Conservation (phyloP, 345 rosid genomes). For the Zanthoxylum bungeanum region DNA sequence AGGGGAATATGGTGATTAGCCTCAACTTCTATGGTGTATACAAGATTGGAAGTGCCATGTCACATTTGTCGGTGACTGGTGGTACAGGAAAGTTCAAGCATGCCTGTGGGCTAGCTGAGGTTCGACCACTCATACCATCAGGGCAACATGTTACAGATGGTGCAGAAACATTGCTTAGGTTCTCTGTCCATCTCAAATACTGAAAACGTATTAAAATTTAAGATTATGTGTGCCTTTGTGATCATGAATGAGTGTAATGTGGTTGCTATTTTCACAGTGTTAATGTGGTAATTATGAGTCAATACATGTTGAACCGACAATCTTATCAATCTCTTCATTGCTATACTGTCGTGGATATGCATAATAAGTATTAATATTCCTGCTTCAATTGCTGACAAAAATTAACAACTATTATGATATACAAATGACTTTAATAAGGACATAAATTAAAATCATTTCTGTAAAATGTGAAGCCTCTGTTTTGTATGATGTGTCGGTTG, state of each 20-base stretch:
- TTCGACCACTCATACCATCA: constrained; percentile 61
- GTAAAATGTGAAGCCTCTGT: neutral
- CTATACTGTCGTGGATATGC: neutral
- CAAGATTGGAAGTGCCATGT: constrained; percentile 66
- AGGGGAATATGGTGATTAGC: constrained; percentile 83
- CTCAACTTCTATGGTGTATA: constrained; percentile 84
- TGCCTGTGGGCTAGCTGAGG: constrained; percentile 61
- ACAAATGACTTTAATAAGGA: neutral
- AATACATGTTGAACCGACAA: neutral
- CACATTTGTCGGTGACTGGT: constrained; percentile 73
- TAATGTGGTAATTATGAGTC: neutral
- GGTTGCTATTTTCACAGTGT: neutral
- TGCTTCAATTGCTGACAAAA: neutral
- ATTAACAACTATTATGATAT: neutral
- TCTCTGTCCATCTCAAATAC: constrained; percentile 62
- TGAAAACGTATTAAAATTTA: constrained; percentile 13
- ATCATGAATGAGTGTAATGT: neutral
- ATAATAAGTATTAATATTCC: neutral
- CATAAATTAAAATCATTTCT: no score
- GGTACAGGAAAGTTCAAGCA: constrained; percentile 86
- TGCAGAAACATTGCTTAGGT: constrained; percentile 64
- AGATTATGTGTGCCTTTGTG: constrained; percentile 11
- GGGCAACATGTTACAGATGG: constrained; percentile 71
- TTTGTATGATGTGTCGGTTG: no score
- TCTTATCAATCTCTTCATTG: neutral